Conservation (phyloP, 257 asterid species). For the Solanum raphanifolium region DNA sequence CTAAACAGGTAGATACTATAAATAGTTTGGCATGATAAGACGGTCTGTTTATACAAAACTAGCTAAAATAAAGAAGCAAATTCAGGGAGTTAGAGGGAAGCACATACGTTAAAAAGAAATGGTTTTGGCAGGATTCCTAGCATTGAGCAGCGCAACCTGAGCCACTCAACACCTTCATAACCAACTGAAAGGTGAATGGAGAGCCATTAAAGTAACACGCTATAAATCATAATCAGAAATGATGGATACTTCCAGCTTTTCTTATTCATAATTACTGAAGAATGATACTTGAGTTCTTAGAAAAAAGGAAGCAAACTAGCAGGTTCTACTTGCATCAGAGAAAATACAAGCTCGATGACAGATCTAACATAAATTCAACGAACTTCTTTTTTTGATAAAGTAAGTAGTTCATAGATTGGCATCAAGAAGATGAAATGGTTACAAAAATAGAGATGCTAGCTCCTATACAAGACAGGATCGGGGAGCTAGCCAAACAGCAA, state of each 20-base stretch:
- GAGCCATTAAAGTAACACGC: not conserved
- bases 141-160: not conserved
- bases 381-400: not conserved
- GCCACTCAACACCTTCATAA: slow-evolving; percentile 1
- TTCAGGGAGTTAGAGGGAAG: not conserved
- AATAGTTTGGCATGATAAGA: not conserved
- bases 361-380: not conserved
- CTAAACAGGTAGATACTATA: not conserved
- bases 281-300: not conserved
- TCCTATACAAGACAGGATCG: not conserved
- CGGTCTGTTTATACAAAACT: not conserved
- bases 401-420: not conserved
- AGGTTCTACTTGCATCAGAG: not conserved
- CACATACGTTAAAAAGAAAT: not conserved
- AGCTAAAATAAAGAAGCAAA: not conserved
- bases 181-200: not conserved
- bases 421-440: not conserved
- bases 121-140: not conserved
- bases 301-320: not conserved
- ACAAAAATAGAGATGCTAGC: not conserved
- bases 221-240: not conserved
- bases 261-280: not conserved
- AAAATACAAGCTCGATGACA: not conserved
- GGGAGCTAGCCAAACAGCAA: not conserved
- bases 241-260: not conserved